A percentile compares a stretch with the other conserved stretches of the same genome.
Evolutionary conservation across 768 basidiomycete species (phyloP).

Genomic region (Daedaleopsis nitida): DNA sequence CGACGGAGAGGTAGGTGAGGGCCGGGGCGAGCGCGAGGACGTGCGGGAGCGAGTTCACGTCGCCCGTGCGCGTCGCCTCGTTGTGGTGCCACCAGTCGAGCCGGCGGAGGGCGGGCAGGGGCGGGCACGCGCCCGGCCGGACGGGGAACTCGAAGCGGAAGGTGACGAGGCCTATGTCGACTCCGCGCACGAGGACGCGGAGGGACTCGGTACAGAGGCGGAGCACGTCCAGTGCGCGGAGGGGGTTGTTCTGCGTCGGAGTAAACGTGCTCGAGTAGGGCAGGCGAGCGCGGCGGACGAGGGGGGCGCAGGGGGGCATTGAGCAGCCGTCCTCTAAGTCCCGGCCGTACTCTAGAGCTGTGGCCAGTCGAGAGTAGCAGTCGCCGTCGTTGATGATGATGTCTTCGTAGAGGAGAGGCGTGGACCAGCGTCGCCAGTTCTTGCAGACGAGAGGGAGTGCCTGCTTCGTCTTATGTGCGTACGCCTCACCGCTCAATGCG

Average conservation of each 20-base stretch:
- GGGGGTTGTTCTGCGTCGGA: constrained; percentile 28
- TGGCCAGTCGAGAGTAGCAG: constrained; percentile 29
- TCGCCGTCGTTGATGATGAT: constrained; percentile 41
- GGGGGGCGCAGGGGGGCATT: constrained; percentile 23
- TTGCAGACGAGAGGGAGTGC: constrained; percentile 58
- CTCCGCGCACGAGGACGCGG: constrained; percentile 59
- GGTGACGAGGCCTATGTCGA: no score
- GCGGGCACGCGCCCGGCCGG: constrained; percentile 28
- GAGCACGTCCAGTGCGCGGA: constrained; percentile 49
- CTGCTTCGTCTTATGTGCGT: constrained; percentile 39
- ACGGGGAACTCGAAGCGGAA: constrained; percentile 43
- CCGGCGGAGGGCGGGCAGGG: constrained; percentile 54
- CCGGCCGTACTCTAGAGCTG: constrained; percentile 22
- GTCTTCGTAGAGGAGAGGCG: constrained; percentile 55
- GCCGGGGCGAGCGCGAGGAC: constrained; percentile 57
- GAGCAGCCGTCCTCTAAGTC: constrained; percentile 21
- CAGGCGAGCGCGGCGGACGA: constrained; percentile 59
- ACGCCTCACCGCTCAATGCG: constrained; percentile 24
- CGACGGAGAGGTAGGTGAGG: constrained; percentile 58
- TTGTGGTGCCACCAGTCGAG: constrained; percentile 71
- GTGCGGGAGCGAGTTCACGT: constrained; percentile 60
- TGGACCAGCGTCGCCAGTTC: constrained; percentile 52
- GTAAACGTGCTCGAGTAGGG: constrained; percentile 59
- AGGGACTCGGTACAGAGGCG: constrained; percentile 49
- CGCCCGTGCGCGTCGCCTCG: constrained; percentile 59